These are phyloP conservation scores for Suillus tomentosus DNA, from an alignment of 768 basidiomycete genomes.

Conservation along the genomic window DNA sequence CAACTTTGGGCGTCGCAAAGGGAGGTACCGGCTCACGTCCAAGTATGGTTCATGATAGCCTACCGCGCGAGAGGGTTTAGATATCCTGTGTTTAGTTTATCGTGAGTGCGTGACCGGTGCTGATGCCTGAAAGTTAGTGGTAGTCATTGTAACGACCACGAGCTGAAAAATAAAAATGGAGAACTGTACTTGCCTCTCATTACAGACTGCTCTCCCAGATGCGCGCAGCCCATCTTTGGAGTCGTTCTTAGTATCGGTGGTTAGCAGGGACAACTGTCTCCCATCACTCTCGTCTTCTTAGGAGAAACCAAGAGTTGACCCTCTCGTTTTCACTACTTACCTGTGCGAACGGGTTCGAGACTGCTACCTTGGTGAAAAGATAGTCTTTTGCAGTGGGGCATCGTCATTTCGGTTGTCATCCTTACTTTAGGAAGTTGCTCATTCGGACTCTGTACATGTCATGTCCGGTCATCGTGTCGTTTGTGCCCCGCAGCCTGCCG, in stretches of 20 bases:
- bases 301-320: neutral
- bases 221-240: neutral
- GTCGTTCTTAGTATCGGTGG: neutral
- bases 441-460: neutral
- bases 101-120: neutral
- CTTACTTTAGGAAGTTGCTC: neutral
- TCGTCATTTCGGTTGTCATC: neutral
- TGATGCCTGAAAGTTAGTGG: neutral
- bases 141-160: neutral
- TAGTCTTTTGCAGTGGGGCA: neutral
- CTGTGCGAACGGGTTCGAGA: too few species aligned
- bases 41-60: neutral
- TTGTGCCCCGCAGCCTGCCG: neutral
- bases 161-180: neutral
- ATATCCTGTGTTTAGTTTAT: neutral
- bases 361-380: too few species aligned
- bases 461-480: neutral
- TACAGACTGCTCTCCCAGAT: neutral
- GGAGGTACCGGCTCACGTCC: constrained; percentile 2
- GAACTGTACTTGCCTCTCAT: neutral
- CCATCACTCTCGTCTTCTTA: neutral
- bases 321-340: neutral
- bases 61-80: neutral
- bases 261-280: neutral
- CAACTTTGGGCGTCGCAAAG: neutral